A percentile compares a stretch with the other conserved stretches of the same genome.
Evolutionary conservation across 495 filamentous ascomycete genomes (phyloP).

Genomic region (Trichocladium antarcticum): DNA sequence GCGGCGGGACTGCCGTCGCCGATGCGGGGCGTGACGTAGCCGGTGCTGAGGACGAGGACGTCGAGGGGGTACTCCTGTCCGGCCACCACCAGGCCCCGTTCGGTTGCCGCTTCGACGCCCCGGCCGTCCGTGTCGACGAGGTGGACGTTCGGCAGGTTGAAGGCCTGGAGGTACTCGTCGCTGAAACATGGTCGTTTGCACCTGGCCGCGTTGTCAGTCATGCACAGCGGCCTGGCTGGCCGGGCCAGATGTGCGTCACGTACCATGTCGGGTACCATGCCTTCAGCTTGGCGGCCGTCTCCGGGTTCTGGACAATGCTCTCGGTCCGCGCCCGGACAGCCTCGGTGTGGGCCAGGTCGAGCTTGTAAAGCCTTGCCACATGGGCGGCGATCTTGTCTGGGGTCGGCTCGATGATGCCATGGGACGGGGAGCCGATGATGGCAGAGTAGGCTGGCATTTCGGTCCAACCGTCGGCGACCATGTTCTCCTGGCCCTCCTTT

Average conservation of each 20-base stretch:
- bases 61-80: slow-evolving; percentile 36
- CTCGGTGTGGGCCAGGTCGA: slow-evolving; percentile 20
- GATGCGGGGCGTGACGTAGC: slow-evolving; percentile 29
- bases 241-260: neutral
- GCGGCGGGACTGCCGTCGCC: slow-evolving; percentile 24
- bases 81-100: slow-evolving; percentile 28
- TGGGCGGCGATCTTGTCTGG: slow-evolving; percentile 29
- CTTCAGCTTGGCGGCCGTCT: slow-evolving; percentile 33
- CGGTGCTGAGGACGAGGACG: slow-evolving; percentile 40
- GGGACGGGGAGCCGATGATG: slow-evolving; percentile 17
- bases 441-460: slow-evolving; percentile 21
- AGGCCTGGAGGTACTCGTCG: slow-evolving; percentile 36
- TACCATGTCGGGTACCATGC: slow-evolving; percentile 35
- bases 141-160: slow-evolving; percentile 37
- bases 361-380: slow-evolving; percentile 21
- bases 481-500: slow-evolving; percentile 20
- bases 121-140: slow-evolving; percentile 46
- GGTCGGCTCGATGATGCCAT: slow-evolving; percentile 19
- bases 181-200: slow-evolving; percentile 40
- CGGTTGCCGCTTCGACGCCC: slow-evolving; percentile 34
- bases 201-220: neutral
- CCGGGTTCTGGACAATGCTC: slow-evolving; percentile 33
- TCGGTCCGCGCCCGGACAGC: slow-evolving; percentile 29
- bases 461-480: slow-evolving; percentile 37
- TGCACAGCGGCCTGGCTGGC: no score